A percentile compares a stretch with the other conserved stretches of the same genome.
phyloP scores from a whole-genome alignment of 164 flowering plant species.

The Liriodendron chinense region DNA sequence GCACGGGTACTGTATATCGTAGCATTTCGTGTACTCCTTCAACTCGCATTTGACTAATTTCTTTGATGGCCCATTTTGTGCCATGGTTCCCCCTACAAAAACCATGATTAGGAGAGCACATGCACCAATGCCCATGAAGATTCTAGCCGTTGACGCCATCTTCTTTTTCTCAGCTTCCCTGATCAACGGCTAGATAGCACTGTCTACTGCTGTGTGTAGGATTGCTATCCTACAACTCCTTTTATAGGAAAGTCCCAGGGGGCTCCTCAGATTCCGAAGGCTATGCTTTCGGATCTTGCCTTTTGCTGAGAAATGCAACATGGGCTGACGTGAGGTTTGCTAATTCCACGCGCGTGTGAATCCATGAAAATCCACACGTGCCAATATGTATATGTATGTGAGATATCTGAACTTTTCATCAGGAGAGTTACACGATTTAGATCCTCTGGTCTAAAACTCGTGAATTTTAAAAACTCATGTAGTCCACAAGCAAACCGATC shows the following conservation, averaged over 20 bases:
- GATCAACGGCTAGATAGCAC: not conserved
- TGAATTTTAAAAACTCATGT: too few species aligned
- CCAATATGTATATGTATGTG: too few species aligned
- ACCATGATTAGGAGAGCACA: not conserved
- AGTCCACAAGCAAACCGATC: too few species aligned
- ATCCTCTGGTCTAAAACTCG: too few species aligned
- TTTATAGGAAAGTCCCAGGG: not conserved
- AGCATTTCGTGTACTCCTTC: constrained; percentile 16
- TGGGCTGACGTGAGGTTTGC: not conserved
- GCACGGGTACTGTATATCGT: constrained; percentile 3
- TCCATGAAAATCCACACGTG: too few species aligned
- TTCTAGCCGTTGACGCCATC: not conserved
- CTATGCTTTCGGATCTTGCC: constrained; percentile 4
- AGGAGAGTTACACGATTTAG: too few species aligned
- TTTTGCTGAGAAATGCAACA: not conserved
- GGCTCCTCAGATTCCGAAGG: not conserved
- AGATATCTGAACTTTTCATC: too few species aligned
- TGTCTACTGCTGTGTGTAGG: not conserved
- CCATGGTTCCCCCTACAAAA: not conserved
- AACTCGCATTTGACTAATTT: constrained; percentile 22
- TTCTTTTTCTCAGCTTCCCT: not conserved
- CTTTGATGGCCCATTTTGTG: not conserved
- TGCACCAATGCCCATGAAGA: constrained; percentile 3
- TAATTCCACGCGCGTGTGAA: too few species aligned
- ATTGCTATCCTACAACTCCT: not conserved